Conservation (phyloP, 2,329 filamentous ascomycete species). For the Monosporascus sp. region DNA sequence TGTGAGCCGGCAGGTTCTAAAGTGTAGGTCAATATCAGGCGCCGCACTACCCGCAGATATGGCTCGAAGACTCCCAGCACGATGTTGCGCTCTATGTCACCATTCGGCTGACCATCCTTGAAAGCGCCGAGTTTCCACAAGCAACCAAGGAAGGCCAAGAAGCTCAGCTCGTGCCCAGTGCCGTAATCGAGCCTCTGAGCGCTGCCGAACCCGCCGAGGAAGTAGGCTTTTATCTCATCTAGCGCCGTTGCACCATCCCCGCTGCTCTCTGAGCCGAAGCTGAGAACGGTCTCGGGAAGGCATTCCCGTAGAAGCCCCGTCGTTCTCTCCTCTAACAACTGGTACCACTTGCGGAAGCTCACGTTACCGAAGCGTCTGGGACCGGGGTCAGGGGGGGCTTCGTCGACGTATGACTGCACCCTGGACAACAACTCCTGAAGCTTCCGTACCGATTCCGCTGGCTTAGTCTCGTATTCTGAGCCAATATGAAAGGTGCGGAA, state of each 20-base stretch:
- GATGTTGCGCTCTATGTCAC: slow-evolving; percentile 68
- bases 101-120: slow-evolving; percentile 43
- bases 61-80: slow-evolving; percentile 79
- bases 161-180: slow-evolving; percentile 92
- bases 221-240: slow-evolving; percentile 70
- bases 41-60: slow-evolving; percentile 68
- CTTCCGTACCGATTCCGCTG: slow-evolving; percentile 50
- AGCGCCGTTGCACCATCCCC: slow-evolving; percentile 40
- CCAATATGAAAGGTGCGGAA: slow-evolving; percentile 45
- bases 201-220: slow-evolving; percentile 84
- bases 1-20: slow-evolving; percentile 94
- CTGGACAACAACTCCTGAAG: slow-evolving; percentile 62
- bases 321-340: slow-evolving; percentile 57
- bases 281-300: slow-evolving; percentile 39
- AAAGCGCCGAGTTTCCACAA: slow-evolving; percentile 91
- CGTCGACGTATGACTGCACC: slow-evolving; percentile 63
- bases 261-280: slow-evolving; percentile 11
- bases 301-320: slow-evolving; percentile 51
- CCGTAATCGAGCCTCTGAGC: slow-evolving; percentile 88
- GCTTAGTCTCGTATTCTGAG: slow-evolving; percentile 36
- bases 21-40: slow-evolving; percentile 82
- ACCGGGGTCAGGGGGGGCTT: slow-evolving; percentile 78
- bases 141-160: slow-evolving; percentile 82
- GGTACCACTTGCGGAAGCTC: slow-evolving; percentile 81
- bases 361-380: slow-evolving; percentile 89